phyloP scores from a whole-genome alignment of 2,329 filamentous ascomycete genomes.

The Lachnellula willkommii region DNA sequence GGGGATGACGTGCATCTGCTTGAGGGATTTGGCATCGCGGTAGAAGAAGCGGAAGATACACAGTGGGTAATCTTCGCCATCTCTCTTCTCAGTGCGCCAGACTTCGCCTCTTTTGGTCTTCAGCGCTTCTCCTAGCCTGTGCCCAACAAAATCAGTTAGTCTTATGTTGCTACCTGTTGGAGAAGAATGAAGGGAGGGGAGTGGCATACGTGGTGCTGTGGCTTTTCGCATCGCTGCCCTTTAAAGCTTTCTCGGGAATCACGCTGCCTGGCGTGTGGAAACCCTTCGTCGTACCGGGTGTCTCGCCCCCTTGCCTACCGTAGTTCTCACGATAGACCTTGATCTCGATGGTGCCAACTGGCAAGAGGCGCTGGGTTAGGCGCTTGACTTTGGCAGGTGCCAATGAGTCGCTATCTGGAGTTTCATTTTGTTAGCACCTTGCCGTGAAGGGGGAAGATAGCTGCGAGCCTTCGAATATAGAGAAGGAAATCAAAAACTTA shows the following conservation, averaged over 20 bases:
- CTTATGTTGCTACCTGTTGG: no score
- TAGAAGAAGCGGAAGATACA: constrained; percentile 25
- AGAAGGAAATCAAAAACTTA: background rate
- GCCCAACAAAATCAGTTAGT: no score
- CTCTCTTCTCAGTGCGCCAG: constrained; percentile 6
- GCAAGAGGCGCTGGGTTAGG: background rate
- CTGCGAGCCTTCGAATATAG: no score
- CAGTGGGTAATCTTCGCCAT: constrained; percentile 18
- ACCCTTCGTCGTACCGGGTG: background rate
- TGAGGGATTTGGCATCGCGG: constrained; percentile 16
- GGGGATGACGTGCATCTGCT: constrained; percentile 20
- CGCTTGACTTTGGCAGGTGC: background rate
- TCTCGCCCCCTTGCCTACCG: constrained; percentile 1
- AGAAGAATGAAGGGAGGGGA: no score
- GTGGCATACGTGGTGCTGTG: constrained; percentile 14
- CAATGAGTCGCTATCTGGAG: background rate
- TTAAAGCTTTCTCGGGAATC: constrained; percentile 18
- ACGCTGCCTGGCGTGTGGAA: background rate
- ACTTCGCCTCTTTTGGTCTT: background rate
- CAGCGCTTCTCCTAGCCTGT: background rate
- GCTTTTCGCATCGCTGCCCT: constrained; percentile 14
- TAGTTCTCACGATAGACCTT: constrained; percentile 9
- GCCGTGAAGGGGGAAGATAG: no score
- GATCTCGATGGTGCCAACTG: constrained; percentile 13
- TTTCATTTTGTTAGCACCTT: background rate